These are phyloP conservation scores for Arctostaphylos glauca DNA, from an alignment of 148 eudicot genomes.

Conservation along the genomic window DNA sequence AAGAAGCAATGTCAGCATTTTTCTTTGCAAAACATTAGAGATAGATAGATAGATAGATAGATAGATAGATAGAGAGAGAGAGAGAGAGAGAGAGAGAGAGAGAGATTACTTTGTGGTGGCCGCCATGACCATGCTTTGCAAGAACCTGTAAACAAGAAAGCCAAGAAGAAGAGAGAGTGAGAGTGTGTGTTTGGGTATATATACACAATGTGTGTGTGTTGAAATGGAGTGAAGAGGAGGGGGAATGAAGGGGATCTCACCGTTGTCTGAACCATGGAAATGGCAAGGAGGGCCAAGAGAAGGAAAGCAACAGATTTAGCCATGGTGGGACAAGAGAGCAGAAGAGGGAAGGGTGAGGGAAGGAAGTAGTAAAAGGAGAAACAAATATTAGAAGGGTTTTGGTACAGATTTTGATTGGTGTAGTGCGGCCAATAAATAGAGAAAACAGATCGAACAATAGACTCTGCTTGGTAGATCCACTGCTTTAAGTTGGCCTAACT, in stretches of 20 bases:
- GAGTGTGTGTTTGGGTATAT: neutral
- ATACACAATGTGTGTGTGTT: neutral
- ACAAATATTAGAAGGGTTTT: neutral
- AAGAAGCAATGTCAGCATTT: conserved; percentile 5
- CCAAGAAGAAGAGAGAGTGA: neutral
- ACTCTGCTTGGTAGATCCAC: too few species aligned
- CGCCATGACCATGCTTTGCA: conserved; percentile 24
- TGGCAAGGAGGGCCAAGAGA: conserved; percentile 33
- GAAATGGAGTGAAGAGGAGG: neutral
- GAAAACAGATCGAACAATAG: neutral
- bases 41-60: conserved; percentile 2
- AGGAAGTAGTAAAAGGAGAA: neutral
- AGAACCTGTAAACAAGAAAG: conserved; percentile 12
- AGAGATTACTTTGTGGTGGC: conserved; percentile 21
- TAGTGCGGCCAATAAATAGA: conserved; percentile 16
- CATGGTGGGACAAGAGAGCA: conserved; percentile 19
- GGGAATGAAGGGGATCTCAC: conserved; percentile 4
- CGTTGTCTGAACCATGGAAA: conserved; percentile 38
- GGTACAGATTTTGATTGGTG: neutral
- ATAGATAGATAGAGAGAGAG: conserved; percentile 2
- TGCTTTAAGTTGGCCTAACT: too few species aligned
- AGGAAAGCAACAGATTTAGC: conserved; percentile 37
- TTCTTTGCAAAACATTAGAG: neutral
- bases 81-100: conserved; percentile 10
- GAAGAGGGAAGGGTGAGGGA: too few species aligned